Conservation (phyloP, 805 yeast species). For the Candida ipomoeae region DNA sequence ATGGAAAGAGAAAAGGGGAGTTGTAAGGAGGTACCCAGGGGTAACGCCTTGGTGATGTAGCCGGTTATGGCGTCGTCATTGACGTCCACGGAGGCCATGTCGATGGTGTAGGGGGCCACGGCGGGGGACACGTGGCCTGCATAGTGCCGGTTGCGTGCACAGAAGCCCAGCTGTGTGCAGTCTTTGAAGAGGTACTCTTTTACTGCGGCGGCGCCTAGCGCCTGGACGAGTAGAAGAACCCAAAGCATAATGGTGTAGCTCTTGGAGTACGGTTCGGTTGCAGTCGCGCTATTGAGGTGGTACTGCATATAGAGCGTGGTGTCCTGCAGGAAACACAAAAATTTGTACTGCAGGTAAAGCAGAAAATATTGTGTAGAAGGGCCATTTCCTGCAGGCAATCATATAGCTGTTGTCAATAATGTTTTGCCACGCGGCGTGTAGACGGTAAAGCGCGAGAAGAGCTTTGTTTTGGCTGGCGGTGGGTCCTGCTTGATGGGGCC, state of each 20-base stretch:
- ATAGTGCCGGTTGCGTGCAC: slow-evolving; percentile 71
- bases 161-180: slow-evolving; percentile 80
- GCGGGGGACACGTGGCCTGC: slow-evolving; percentile 28
- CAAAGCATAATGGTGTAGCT: background rate
- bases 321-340: background rate
- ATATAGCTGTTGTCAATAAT: no score
- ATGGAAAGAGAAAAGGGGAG: slow-evolving; percentile 58
- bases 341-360: no score
- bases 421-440: no score
- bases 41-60: slow-evolving; percentile 39
- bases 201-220: slow-evolving; percentile 29
- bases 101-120: slow-evolving; percentile 24
- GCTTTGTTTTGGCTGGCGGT: no score
- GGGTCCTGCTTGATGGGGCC: no score
- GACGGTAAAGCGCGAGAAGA: no score
- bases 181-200: slow-evolving; percentile 68
- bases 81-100: slow-evolving; percentile 16
- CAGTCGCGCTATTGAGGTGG: no score
- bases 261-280: background rate
- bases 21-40: slow-evolving; percentile 18
- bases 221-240: background rate
- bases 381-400: no score
- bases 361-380: no score
- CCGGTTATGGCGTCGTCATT: slow-evolving; percentile 39
- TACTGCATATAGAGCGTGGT: background rate